Percentiles rank a stretch among this genome's conserved stretches.
phyloP scores from a whole-genome alignment of 805 yeast genomes.

The Priceomyces castillae region DNA sequence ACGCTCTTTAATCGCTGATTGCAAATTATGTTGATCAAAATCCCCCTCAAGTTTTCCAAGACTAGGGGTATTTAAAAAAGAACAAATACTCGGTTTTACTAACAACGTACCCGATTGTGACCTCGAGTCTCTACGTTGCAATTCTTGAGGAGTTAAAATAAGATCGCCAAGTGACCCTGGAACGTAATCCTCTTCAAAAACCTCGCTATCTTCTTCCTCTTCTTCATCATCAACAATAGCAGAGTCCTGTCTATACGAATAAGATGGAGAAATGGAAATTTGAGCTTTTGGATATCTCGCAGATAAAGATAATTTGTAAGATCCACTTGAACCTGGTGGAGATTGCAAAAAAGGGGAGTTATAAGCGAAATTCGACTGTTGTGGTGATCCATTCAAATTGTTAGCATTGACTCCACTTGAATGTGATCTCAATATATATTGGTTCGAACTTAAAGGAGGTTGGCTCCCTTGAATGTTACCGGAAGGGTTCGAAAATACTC shows the following conservation, averaged over 20 bases:
- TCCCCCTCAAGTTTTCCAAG: slow-evolving; percentile 4
- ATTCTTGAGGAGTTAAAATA: slow-evolving; percentile 73
- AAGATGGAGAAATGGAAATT: slow-evolving; percentile 12
- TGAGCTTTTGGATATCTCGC: slow-evolving; percentile 10
- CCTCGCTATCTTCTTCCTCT: slow-evolving; percentile 13
- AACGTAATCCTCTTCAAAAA: slow-evolving; percentile 70
- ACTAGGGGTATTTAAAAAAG: slow-evolving; percentile 6
- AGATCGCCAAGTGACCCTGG: slow-evolving; percentile 81
- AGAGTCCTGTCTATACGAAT: slow-evolving; percentile 10
- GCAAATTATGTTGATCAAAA: background rate
- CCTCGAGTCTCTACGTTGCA: slow-evolving; percentile 64
- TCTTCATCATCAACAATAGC: slow-evolving; percentile 33
- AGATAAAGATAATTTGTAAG: slow-evolving; percentile 8
- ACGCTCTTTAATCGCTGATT: background rate
- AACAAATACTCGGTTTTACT: slow-evolving; percentile 30
- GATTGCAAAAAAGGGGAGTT: slow-evolving; percentile 8
- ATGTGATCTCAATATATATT: slow-evolving; percentile 7
- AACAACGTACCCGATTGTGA: slow-evolving; percentile 44
- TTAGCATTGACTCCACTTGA: slow-evolving; percentile 14
- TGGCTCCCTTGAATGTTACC: background rate
- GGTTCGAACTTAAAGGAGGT: background rate
- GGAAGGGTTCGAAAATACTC: background rate
- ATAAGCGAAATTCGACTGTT: slow-evolving; percentile 2
- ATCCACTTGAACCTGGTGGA: slow-evolving; percentile 6
- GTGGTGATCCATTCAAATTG: slow-evolving; percentile 7